phyloP scores from a whole-genome alignment of 345 rosid species.

The Erodium maritimum region DNA sequence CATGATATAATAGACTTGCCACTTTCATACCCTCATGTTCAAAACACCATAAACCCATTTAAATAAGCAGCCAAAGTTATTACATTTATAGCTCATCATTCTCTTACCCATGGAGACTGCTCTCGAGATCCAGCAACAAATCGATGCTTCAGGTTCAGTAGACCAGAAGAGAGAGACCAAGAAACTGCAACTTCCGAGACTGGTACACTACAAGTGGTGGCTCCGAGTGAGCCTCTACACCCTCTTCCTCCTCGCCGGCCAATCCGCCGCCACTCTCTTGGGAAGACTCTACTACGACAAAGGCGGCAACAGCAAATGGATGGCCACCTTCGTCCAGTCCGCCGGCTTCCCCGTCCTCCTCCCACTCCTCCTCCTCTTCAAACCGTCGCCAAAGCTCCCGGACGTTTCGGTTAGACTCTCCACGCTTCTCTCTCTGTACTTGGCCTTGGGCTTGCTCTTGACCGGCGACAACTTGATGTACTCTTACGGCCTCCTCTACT shows the following conservation, averaged over 20 bases:
- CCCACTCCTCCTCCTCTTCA: conserved; percentile 27
- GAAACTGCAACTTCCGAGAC: conserved; percentile 10
- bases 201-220: conserved; percentile 34
- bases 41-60: background rate
- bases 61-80: background rate
- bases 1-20: no score
- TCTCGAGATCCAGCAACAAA: conserved; percentile 11
- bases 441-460: conserved; percentile 27
- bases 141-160: conserved; percentile 7
- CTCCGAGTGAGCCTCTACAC: conserved; percentile 21
- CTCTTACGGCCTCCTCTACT: conserved; percentile 39
- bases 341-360: conserved; percentile 43
- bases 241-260: conserved; percentile 31
- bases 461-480: conserved; percentile 43
- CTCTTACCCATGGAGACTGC: conserved; percentile 15
- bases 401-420: no score
- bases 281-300: conserved; percentile 44
- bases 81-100: background rate
- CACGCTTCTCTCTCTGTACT: conserved; percentile 19
- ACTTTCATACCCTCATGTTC: no score
- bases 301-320: conserved; percentile 62
- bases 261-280: conserved; percentile 34
- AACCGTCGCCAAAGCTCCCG: conserved; percentile 12
- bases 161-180: conserved; percentile 2
- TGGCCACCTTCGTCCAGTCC: conserved; percentile 51